These are phyloP conservation scores for Symbiodinium pilosum DNA, from an alignment of 73 alveolate genomes.

Conservation along the genomic window DNA sequence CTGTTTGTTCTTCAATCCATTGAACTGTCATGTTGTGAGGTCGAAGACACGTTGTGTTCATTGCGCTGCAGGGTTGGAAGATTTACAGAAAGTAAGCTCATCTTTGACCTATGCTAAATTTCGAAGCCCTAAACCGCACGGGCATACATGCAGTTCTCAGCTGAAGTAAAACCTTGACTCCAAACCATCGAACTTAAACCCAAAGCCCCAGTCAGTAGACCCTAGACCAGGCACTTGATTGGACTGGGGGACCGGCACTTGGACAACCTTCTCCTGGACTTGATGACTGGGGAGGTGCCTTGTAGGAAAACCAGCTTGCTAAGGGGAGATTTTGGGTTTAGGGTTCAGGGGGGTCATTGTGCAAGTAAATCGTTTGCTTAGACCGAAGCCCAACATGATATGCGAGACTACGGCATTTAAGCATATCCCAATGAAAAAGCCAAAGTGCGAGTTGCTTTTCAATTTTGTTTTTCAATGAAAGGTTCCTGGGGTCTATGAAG, in stretches of 20 bases:
- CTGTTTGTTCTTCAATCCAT: too few relatives aligned
- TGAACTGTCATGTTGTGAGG: too few relatives aligned
- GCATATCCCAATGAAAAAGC: too few relatives aligned
- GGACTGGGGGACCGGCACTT: conserved; percentile 99
- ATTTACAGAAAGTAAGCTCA: too few relatives aligned
- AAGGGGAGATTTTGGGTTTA: neutral
- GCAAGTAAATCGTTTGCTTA: neutral
- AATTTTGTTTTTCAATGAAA: too few relatives aligned
- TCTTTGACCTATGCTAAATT: neutral
- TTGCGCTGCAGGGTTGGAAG: too few relatives aligned
- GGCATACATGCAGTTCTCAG: too few relatives aligned
- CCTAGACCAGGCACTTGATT: conserved; percentile 89
- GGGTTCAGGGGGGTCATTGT: neutral
- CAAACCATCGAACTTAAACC: neutral
- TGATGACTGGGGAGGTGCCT: conserved; percentile 97
- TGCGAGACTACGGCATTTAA: too few relatives aligned
- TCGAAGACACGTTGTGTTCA: too few relatives aligned
- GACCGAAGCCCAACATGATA: neutral
- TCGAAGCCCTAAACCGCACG: neutral
- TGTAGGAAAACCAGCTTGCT: neutral
- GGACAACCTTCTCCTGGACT: conserved; percentile 98
- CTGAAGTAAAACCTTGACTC: neutral
- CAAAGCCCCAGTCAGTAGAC: neutral
- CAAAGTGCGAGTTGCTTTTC: too few relatives aligned
- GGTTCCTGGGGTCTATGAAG: too few relatives aligned